Evolutionary conservation across 495 filamentous ascomycete genomes (phyloP).

Genomic region (Aspergillus mulundensis): DNA sequence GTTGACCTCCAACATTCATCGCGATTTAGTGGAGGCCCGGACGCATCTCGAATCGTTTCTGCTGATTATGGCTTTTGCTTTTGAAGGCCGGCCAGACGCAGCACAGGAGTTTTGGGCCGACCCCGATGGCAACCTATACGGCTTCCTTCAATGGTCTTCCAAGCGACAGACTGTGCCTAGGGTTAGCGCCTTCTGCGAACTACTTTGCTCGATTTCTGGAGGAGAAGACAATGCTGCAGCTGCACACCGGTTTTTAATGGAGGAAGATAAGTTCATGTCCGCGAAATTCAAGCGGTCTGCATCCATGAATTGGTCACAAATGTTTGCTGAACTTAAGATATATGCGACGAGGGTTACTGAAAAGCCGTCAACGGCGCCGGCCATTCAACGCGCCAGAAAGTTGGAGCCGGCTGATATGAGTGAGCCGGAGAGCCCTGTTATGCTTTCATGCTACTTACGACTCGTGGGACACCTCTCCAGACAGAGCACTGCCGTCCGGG

Average conservation of each 20-base stretch:
- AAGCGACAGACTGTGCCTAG: slow-evolving; percentile 86
- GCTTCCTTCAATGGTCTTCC: slow-evolving; percentile 94
- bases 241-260: slow-evolving; percentile 83
- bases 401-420: slow-evolving; percentile 63
- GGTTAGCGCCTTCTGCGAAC: slow-evolving; percentile 91
- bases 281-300: slow-evolving; percentile 73
- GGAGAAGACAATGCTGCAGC: slow-evolving; percentile 73
- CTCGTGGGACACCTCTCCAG: slow-evolving; percentile 74
- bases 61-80: slow-evolving; percentile 87
- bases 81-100: slow-evolving; percentile 73
- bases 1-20: slow-evolving; percentile 42
- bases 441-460: slow-evolving; percentile 89
- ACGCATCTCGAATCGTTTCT: slow-evolving; percentile 89
- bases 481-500: slow-evolving; percentile 62
- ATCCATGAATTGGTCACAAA: slow-evolving; percentile 85
- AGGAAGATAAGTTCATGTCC: slow-evolving; percentile 70
- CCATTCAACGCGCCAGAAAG: slow-evolving; percentile 56
- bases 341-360: slow-evolving; percentile 67
- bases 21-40: slow-evolving; percentile 47
- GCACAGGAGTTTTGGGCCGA: slow-evolving; percentile 87
- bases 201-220: slow-evolving; percentile 80
- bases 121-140: slow-evolving; percentile 81
- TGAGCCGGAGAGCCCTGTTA: slow-evolving; percentile 81
- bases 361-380: slow-evolving; percentile 53
- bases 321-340: slow-evolving; percentile 80